Percentiles rank a stretch among this genome's conserved stretches.
These are phyloP conservation scores for Chondrus crispus DNA, from an alignment of 23 red algal species.

Conservation along the genomic window DNA sequence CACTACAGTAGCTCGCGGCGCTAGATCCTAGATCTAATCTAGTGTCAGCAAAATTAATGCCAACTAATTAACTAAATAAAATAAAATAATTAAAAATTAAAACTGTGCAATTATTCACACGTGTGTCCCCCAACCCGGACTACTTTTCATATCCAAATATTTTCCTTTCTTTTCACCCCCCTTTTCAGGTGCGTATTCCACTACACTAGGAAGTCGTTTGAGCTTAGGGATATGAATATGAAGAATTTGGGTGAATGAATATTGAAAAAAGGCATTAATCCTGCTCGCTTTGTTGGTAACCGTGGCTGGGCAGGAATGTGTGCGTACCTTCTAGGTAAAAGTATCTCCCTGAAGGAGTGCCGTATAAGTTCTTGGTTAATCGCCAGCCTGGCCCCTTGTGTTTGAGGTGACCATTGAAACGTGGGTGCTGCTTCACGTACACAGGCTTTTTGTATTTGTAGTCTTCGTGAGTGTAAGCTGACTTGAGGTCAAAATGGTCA, in stretches of 20 bases:
- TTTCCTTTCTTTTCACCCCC: too few species aligned
- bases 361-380: neutral
- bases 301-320: neutral
- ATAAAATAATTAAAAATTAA: too few species aligned
- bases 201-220: conserved; percentile 3
- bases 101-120: too few species aligned
- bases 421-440: neutral
- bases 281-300: neutral
- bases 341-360: neutral
- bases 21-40: too few species aligned
- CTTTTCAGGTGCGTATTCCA: too few species aligned
- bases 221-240: neutral
- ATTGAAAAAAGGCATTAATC: neutral
- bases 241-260: neutral
- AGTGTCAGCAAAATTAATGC: too few species aligned
- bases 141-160: too few species aligned
- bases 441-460: neutral
- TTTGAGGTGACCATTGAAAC: neutral
- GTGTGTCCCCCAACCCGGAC: too few species aligned
- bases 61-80: too few species aligned
- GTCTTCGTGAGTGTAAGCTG: neutral
- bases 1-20: too few species aligned
- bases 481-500: conserved; percentile 4
- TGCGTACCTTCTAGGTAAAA: neutral
- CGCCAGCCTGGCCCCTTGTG: neutral